Conservation (phyloP, 441 rosid genomes). For the Melastoma candidum region DNA sequence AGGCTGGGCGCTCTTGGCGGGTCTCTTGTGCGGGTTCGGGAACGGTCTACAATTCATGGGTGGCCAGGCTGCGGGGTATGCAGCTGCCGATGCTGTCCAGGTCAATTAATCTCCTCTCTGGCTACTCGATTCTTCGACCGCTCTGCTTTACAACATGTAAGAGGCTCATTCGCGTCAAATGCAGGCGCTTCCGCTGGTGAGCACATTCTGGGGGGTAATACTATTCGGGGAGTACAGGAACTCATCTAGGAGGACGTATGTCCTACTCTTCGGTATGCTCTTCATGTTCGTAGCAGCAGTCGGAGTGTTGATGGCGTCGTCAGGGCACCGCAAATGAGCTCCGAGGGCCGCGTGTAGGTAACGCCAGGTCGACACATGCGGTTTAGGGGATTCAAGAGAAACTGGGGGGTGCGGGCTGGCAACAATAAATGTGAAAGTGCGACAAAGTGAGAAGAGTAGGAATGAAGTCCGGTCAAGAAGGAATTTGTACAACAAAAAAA, state of each 20-base stretch:
- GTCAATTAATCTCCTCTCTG: conserved; percentile 14
- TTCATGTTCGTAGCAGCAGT: conserved; percentile 68
- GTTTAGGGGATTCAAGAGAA: too few relatives aligned
- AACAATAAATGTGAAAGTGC: too few relatives aligned
- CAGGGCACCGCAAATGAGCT: conserved; percentile 47
- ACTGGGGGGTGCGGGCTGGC: too few relatives aligned
- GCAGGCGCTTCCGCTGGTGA: conserved; percentile 84
- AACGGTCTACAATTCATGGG: conserved; percentile 92
- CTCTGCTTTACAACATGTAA: too few relatives aligned
- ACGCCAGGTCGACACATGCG: too few relatives aligned
- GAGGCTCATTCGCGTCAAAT: neutral
- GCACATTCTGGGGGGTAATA: conserved; percentile 75
- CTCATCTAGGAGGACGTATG: conserved; percentile 69
- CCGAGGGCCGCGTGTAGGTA: too few relatives aligned
- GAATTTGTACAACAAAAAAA: too few relatives aligned
- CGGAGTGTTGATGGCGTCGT: conserved; percentile 66
- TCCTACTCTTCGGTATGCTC: conserved; percentile 43
- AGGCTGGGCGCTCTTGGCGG: conserved; percentile 83
- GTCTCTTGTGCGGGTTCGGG: conserved; percentile 70
- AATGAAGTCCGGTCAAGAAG: too few relatives aligned
- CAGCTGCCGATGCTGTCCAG: conserved; percentile 93
- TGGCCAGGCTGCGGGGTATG: conserved; percentile 87
- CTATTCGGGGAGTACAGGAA: conserved; percentile 69
- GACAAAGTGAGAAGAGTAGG: too few relatives aligned
- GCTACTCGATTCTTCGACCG: too few relatives aligned